A percentile compares a stretch with the other conserved stretches of the same genome.
These are phyloP conservation scores for Nicotiana sylvestris DNA, from an alignment of 257 asterid species.

Conservation along the genomic window DNA sequence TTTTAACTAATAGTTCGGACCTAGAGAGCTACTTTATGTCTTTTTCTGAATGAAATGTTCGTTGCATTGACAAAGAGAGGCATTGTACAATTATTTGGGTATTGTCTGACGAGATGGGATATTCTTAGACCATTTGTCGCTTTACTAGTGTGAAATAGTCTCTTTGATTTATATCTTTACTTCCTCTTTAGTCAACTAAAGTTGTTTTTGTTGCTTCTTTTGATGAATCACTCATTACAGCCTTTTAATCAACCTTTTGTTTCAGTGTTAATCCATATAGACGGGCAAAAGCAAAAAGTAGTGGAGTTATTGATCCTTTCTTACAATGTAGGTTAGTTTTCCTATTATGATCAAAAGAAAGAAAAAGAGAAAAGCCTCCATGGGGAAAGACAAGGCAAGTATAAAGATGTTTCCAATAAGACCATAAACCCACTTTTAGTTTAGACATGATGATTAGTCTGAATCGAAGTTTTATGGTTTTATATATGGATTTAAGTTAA, in stretches of 20 bases:
- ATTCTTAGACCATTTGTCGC: not conserved
- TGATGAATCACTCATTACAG: not conserved
- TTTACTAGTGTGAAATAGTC: not conserved
- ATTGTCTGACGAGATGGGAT: not conserved
- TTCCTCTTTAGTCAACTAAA: not conserved
- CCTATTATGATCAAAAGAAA: not conserved
- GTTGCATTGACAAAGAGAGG: not conserved
- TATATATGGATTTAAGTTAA: not conserved
- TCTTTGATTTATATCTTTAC: not conserved
- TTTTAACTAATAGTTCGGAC: not conserved
- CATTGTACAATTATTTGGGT: not conserved
- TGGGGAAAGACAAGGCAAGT: not conserved
- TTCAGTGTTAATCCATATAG: not conserved
- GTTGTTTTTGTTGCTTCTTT: not conserved
- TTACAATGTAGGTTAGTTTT: not conserved
- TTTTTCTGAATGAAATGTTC: not conserved
- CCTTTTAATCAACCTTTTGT: not conserved
- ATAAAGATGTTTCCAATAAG: not conserved
- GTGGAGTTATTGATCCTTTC: not conserved
- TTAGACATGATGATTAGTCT: not conserved
- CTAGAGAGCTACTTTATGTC: not conserved
- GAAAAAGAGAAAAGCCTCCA: not conserved
- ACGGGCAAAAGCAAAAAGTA: not conserved
- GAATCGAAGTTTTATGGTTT: not conserved
- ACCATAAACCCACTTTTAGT: not conserved